Evolutionary conservation across 352 stramenopile genomes (phyloP).

Genomic region (Globisporangium cystogenes): DNA sequence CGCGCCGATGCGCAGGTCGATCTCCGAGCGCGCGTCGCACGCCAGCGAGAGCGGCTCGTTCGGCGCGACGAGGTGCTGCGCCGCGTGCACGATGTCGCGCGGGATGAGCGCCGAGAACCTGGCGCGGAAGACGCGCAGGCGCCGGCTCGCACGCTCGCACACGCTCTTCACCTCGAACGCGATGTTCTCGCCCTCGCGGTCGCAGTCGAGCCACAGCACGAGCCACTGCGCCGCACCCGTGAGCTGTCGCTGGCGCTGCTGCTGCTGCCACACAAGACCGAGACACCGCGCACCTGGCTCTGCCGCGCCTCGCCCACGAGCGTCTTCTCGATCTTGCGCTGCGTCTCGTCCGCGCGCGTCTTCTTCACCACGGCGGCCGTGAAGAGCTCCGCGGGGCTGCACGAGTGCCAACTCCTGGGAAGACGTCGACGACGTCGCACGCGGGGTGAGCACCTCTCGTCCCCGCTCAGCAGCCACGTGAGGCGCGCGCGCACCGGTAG

Average conservation of each 20-base stretch:
- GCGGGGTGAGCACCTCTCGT: background rate
- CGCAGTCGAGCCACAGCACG: constrained; percentile 99
- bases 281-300: constrained; percentile 37
- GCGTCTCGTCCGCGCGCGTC: constrained; percentile 74
- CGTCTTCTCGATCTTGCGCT: constrained; percentile 89
- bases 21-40: constrained; percentile 91
- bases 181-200: constrained; percentile 99
- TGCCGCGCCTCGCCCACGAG: constrained; percentile 82
- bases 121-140: constrained; percentile 83
- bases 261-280: too few relatives aligned
- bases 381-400: constrained; percentile 94
- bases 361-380: constrained; percentile 80
- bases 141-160: constrained; percentile 69
- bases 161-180: constrained; percentile 94
- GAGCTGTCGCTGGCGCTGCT: too few relatives aligned
- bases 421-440: background rate
- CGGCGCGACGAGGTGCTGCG: constrained; percentile 72
- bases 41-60: constrained; percentile 82
- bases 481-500: constrained; percentile 30
- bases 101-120: constrained; percentile 93
- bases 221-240: constrained; percentile 61
- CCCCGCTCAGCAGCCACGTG: background rate
- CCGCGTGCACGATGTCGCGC: constrained; percentile 85
- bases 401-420: constrained; percentile 93
- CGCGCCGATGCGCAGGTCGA: constrained; percentile 92